Percentiles rank a stretch among this genome's conserved stretches.
phyloP scores from a whole-genome alignment of 768 basidiomycete genomes.

The Phylloporus sp. region DNA sequence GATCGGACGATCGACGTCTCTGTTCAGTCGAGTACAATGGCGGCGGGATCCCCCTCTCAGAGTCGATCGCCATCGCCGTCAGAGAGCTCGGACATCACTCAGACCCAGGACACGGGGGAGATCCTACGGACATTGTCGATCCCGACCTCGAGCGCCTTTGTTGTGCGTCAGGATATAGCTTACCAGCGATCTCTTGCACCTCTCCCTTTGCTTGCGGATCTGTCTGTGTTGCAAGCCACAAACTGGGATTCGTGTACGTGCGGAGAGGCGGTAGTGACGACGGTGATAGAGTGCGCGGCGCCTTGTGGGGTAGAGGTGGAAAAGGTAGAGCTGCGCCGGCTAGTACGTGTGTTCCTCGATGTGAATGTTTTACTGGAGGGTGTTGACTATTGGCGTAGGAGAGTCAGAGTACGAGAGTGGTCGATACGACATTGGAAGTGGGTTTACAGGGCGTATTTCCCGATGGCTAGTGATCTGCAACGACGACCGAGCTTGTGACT shows the following conservation, averaged over 20 bases:
- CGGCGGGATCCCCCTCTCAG: neutral
- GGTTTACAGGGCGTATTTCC: constrained; percentile 42
- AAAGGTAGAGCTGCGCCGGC: constrained; percentile 39
- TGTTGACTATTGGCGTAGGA: constrained; percentile 31
- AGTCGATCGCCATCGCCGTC: constrained; percentile 3
- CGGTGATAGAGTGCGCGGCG: constrained; percentile 48
- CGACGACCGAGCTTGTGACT: neutral
- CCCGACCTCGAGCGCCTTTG: constrained; percentile 60
- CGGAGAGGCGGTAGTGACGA: constrained; percentile 53
- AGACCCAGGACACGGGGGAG: constrained; percentile 41
- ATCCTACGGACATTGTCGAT: constrained; percentile 62
- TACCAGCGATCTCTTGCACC: constrained; percentile 45
- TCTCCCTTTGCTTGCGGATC: constrained; percentile 46
- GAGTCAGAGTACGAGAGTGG: constrained; percentile 40
- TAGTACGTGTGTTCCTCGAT: constrained; percentile 35
- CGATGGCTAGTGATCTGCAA: constrained; percentile 34
- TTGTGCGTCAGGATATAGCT: constrained; percentile 44
- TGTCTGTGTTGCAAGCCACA: constrained; percentile 48
- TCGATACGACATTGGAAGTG: constrained; percentile 48
- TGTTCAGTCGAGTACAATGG: constrained; percentile 50
- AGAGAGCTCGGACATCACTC: neutral
- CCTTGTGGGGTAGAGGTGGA: constrained; percentile 55
- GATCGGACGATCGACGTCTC: constrained; percentile 79
- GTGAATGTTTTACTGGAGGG: too few species aligned
- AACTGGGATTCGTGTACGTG: constrained; percentile 44